These are phyloP conservation scores for Chlamydomonas schloesseri DNA, from an alignment of 139 green algal genomes.

Conservation along the genomic window DNA sequence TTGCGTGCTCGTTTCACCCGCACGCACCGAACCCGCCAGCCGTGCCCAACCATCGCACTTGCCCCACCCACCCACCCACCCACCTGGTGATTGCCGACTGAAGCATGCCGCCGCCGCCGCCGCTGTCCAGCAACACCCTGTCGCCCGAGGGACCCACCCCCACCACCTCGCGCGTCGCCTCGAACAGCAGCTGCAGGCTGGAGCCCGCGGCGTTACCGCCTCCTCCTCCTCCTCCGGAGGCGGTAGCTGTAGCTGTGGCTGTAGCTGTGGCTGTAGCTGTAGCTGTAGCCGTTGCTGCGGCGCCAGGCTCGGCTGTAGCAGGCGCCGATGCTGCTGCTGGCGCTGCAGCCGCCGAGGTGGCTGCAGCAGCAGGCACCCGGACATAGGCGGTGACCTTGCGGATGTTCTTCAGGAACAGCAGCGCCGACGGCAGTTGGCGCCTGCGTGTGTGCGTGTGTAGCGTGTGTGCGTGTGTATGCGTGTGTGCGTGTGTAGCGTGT, in stretches of 20 bases:
- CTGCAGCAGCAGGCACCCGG: background rate
- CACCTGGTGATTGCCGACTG: slow-evolving; percentile 25
- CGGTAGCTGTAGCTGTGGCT: background rate
- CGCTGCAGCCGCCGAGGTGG: background rate
- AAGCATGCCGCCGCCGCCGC: slow-evolving; percentile 7
- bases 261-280: no score
- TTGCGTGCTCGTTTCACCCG: no score
- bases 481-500: no score
- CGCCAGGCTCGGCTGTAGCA: background rate
- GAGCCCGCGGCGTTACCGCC: background rate
- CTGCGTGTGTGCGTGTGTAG: slow-evolving; percentile 8
- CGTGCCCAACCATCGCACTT: no score
- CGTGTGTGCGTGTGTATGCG: no score
- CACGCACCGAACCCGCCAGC: no score
- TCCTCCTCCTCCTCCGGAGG: background rate
- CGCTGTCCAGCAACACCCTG: background rate
- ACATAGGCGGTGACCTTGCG: slow-evolving; percentile 20
- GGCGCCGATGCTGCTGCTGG: no score
- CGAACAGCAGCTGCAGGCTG: slow-evolving; percentile 31
- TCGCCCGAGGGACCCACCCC: background rate
- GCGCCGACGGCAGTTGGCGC: slow-evolving; percentile 59
- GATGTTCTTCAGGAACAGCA: slow-evolving; percentile 86
- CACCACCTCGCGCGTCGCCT: background rate
- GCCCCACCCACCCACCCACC: no score
- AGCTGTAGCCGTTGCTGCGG: background rate